Evolutionary conservation across 192 early-diverging fungal species (phyloP).

Genomic region (Backusella australiensis): DNA sequence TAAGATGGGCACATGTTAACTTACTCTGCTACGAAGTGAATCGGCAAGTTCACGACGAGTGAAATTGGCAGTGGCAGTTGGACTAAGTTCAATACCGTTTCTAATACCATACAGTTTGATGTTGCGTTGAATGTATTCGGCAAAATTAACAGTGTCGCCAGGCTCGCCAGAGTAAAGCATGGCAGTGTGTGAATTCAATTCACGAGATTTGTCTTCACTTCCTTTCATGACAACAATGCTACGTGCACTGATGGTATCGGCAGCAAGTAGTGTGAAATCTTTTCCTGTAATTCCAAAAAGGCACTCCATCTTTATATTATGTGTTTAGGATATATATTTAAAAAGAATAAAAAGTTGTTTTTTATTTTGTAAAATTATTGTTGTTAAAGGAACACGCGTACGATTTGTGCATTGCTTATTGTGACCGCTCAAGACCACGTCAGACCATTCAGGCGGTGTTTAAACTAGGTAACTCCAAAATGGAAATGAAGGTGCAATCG

Average conservation of each 20-base stretch:
- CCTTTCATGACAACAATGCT: slow-evolving; percentile 92
- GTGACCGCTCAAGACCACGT: background rate
- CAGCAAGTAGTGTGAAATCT: slow-evolving; percentile 88
- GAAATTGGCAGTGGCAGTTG: slow-evolving; percentile 78
- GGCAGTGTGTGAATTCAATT: slow-evolving; percentile 76
- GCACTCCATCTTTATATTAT: slow-evolving; percentile 59
- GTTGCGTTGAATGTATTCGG: slow-evolving; percentile 95
- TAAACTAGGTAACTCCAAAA: no score
- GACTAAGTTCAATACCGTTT: slow-evolving; percentile 80
- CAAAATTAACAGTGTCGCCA: slow-evolving; percentile 91
- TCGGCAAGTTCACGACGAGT: slow-evolving; percentile 83
- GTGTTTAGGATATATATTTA: background rate
- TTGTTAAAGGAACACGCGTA: slow-evolving; percentile 3
- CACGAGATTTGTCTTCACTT: slow-evolving; percentile 88
- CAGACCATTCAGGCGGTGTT: background rate
- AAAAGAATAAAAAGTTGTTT: slow-evolving; percentile 16
- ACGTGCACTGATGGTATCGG: slow-evolving; percentile 72
- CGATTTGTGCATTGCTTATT: slow-evolving; percentile 3
- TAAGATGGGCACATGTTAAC: background rate
- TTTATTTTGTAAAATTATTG: background rate
- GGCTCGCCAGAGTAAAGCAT: slow-evolving; percentile 88
- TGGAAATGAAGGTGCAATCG: no score
- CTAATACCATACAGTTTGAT: slow-evolving; percentile 86
- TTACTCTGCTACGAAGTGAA: slow-evolving; percentile 79
- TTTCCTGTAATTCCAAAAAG: slow-evolving; percentile 91